phyloP scores from a whole-genome alignment of 352 stramenopile genomes.

The Globisporangium barbulae region DNA sequence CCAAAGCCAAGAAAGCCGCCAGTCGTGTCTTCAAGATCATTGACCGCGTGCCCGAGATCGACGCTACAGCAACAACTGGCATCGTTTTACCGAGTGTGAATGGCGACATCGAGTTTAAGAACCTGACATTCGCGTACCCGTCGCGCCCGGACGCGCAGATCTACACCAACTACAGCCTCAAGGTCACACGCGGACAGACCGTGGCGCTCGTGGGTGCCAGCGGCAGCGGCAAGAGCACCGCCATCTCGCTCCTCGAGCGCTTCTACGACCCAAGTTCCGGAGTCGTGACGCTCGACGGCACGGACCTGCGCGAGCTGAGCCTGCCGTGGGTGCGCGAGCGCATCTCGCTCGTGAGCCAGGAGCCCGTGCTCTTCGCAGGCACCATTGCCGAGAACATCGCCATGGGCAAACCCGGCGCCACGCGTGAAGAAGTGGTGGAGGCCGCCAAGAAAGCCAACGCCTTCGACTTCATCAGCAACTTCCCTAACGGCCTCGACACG shows the following conservation, averaged over 20 bases:
- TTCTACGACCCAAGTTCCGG: slow-evolving; percentile 50
- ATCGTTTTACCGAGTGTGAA: neutral
- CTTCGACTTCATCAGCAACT: slow-evolving; percentile 61
- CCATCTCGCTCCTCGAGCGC: slow-evolving; percentile 44
- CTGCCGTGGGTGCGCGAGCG: slow-evolving; percentile 50
- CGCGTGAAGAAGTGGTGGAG: slow-evolving; percentile 20
- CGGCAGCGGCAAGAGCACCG: slow-evolving; percentile 56
- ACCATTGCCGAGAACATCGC: slow-evolving; percentile 19
- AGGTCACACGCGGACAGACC: slow-evolving; percentile 41
- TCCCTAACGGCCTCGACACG: slow-evolving; percentile 87
- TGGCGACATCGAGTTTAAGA: slow-evolving; percentile 75
- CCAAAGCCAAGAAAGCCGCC: neutral
- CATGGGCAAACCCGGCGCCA: slow-evolving; percentile 38
- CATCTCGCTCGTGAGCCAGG: slow-evolving; percentile 89
- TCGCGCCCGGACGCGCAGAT: slow-evolving; percentile 40
- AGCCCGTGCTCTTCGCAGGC: slow-evolving; percentile 25
- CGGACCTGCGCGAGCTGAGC: slow-evolving; percentile 71
- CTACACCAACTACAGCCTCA: slow-evolving; percentile 39
- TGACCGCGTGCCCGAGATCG: slow-evolving; percentile 30
- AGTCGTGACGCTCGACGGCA: slow-evolving; percentile 39
- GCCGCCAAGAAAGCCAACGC: slow-evolving; percentile 34
- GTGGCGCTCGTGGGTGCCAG: slow-evolving; percentile 51
- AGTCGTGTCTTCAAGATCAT: slow-evolving; percentile 42
- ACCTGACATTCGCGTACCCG: slow-evolving; percentile 65
- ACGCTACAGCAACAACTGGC: slow-evolving; percentile 5